These are phyloP conservation scores for Hemisphaericaspora xylofermentans DNA, from an alignment of 1,139 yeast species.

Conservation along the genomic window DNA sequence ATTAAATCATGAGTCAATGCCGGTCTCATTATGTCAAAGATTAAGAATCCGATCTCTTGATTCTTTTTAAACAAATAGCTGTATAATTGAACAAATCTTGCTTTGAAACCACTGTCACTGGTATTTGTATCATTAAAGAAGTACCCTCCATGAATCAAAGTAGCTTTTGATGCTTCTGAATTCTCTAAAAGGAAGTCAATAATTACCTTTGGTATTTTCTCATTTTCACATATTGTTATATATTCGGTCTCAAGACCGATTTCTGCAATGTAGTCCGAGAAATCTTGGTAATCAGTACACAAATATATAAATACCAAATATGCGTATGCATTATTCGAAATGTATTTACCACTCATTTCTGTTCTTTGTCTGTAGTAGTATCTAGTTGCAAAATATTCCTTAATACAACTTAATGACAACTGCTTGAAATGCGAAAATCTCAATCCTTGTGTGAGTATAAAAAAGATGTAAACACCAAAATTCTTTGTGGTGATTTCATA, in stretches of 20 bases:
- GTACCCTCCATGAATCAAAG: slow-evolving; percentile 51
- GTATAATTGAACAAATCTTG: slow-evolving; percentile 53
- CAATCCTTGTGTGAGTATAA: slow-evolving; percentile 60
- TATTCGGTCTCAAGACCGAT: slow-evolving; percentile 39
- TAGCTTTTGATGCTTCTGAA: slow-evolving; percentile 41
- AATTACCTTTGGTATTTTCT: slow-evolving; percentile 47
- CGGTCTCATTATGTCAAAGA: slow-evolving; percentile 45
- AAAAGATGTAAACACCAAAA: slow-evolving; percentile 56
- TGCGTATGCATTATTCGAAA: slow-evolving; percentile 26
- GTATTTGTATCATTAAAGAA: slow-evolving; percentile 48
- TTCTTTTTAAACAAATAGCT: slow-evolving; percentile 38
- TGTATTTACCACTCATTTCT: slow-evolving; percentile 8
- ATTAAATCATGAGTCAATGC: slow-evolving; percentile 40
- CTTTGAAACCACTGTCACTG: slow-evolving; percentile 43
- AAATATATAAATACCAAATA: slow-evolving; percentile 60
- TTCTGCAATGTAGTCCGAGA: slow-evolving; percentile 44
- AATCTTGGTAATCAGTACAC: slow-evolving; percentile 47
- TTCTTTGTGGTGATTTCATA: slow-evolving; percentile 44
- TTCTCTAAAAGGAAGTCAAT: slow-evolving; percentile 50
- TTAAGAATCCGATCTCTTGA: slow-evolving; percentile 39
- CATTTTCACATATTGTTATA: slow-evolving; percentile 30
- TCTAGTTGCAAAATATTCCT: slow-evolving; percentile 48
- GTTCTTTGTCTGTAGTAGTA: slow-evolving; percentile 18
- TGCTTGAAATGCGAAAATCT: slow-evolving; percentile 60
- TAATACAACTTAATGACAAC: slow-evolving; percentile 54